Conservation (phyloP, 176 grass and related monocot genomes). For the Hordeum marinum region DNA sequence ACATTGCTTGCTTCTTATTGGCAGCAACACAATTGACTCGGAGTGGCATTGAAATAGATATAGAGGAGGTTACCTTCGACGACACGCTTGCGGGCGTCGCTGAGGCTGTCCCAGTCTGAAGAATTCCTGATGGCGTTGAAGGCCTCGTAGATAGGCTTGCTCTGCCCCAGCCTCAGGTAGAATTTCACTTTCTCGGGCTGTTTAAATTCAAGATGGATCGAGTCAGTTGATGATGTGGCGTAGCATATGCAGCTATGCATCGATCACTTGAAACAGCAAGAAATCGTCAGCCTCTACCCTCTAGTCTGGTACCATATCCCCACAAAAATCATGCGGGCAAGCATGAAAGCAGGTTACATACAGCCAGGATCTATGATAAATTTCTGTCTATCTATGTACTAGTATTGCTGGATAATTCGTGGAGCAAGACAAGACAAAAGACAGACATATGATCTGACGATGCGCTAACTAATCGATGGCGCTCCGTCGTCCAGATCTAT, state of each 20-base stretch:
- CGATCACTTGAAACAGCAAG: background rate
- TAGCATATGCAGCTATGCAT: no score
- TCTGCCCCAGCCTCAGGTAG: slow-evolving; percentile 75
- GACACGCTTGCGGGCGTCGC: slow-evolving; percentile 75
- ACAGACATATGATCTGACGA: background rate
- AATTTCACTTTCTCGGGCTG: slow-evolving; percentile 98
- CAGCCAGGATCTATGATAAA: no score
- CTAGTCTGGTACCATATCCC: background rate
- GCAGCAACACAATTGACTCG: background rate
- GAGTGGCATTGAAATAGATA: background rate
- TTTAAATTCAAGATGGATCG: background rate
- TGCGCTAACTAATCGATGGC: background rate
- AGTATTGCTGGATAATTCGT: no score
- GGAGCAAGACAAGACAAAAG: background rate
- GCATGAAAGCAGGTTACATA: no score
- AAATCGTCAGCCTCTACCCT: background rate
- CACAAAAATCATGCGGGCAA: no score
- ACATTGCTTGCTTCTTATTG: background rate
- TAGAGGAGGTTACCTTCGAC: slow-evolving; percentile 57
- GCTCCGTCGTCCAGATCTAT: no score
- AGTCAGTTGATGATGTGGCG: background rate
- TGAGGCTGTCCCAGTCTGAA: slow-evolving; percentile 59
- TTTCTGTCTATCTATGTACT: no score
- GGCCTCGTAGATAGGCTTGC: slow-evolving; percentile 85
- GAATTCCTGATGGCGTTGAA: slow-evolving; percentile 84